phyloP scores from a whole-genome alignment of 139 green algal genomes.

The Microglena sp. region DNA sequence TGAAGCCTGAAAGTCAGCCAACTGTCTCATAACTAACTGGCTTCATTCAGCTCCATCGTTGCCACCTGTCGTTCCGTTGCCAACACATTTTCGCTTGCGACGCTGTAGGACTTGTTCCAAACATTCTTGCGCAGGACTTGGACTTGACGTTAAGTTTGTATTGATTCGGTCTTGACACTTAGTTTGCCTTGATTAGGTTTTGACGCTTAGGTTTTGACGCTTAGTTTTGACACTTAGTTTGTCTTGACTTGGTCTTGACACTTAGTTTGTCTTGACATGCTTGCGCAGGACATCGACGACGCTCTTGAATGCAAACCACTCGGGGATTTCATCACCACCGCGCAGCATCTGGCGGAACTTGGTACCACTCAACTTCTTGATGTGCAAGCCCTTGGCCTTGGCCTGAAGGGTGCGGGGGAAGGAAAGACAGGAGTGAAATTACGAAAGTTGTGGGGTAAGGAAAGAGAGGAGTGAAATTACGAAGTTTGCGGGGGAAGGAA shows the following conservation, averaged over 20 bases:
- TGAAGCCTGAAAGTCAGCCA: too few relatives aligned
- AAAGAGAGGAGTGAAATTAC: background rate
- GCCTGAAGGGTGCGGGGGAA: constrained; percentile 19
- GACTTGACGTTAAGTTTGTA: too few relatives aligned
- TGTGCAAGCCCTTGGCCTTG: constrained; percentile 55
- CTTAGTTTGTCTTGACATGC: constrained; percentile 26
- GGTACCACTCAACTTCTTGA: constrained; percentile 79
- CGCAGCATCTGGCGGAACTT: constrained; percentile 78
- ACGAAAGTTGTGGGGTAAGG: background rate
- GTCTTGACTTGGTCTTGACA: constrained; percentile 5
- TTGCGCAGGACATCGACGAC: constrained; percentile 86
- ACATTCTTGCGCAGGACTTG: too few relatives aligned
- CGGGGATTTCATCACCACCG: constrained; percentile 62
- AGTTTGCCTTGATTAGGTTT: too few relatives aligned
- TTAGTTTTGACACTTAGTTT: constrained; percentile 14
- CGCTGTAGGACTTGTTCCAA: too few relatives aligned
- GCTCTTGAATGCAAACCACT: constrained; percentile 92
- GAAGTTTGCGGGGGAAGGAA: background rate
- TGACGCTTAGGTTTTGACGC: too few relatives aligned
- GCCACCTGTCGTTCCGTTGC: too few relatives aligned
- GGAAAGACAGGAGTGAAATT: background rate
- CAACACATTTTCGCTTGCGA: too few relatives aligned
- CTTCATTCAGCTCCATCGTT: too few relatives aligned
- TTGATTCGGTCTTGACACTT: too few relatives aligned
- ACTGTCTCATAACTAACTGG: too few relatives aligned